Evolutionary conservation across 164 flowering plant genomes (phyloP).

Genomic region (Malania oleifera): DNA sequence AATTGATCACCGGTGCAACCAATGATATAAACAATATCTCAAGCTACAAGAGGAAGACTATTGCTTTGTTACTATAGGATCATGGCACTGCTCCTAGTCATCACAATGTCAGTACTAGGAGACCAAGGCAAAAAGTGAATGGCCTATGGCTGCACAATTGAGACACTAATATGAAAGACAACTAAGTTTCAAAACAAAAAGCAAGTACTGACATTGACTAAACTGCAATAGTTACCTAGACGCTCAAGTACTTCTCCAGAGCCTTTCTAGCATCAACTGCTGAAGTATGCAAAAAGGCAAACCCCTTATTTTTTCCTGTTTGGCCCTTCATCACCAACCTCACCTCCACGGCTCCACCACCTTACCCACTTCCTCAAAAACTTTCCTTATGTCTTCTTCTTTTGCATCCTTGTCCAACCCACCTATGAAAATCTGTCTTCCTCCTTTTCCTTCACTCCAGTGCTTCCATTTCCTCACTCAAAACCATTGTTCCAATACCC

Average conservation of each 20-base stretch:
- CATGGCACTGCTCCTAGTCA: too few relatives aligned
- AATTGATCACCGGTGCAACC: too few relatives aligned
- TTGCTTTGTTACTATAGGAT: too few relatives aligned
- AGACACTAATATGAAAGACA: too few relatives aligned
- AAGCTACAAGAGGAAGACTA: too few relatives aligned
- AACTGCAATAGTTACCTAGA: neutral
- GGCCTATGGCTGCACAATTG: too few relatives aligned
- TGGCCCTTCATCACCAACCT: neutral
- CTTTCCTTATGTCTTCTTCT: neutral
- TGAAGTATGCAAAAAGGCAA: neutral
- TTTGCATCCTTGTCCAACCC: slow-evolving; percentile 1
- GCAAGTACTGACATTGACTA: too few relatives aligned
- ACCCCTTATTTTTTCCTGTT: neutral
- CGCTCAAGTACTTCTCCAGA: neutral
- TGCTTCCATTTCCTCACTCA: slow-evolving; percentile 2
- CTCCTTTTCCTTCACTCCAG: neutral
- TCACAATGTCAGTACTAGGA: too few relatives aligned
- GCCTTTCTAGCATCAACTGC: neutral
- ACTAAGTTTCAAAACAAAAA: too few relatives aligned
- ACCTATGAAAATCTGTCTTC: neutral
- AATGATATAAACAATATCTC: too few relatives aligned
- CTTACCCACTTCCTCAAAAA: neutral
- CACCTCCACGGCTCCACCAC: slow-evolving; percentile 4
- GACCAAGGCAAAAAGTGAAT: too few relatives aligned
- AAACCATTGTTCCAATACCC: neutral